Conservation (phyloP, 1,284 basidiomycete genomes). For the Tilletia setariae region DNA sequence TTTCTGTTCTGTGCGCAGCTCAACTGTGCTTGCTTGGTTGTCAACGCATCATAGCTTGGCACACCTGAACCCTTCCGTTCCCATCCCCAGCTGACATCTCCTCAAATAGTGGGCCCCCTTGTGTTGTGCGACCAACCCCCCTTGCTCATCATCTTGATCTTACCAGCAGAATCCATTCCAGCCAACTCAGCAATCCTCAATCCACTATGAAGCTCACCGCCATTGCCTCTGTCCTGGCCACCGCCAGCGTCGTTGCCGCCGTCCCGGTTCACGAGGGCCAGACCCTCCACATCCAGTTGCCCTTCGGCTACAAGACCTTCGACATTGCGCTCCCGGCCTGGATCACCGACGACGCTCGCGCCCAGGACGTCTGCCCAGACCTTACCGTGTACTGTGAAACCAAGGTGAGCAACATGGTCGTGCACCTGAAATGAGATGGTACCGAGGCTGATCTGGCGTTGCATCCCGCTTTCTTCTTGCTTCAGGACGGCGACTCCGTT, state of each 20-base stretch:
- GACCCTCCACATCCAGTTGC: conserved; percentile 11
- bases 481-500: conserved; percentile 26
- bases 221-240: conserved; percentile 8
- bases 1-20: too few species aligned
- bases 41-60: not conserved
- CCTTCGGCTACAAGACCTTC: conserved; percentile 16
- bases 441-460: not conserved
- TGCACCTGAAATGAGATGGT: too few species aligned
- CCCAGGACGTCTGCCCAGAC: conserved; percentile 29
- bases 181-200: not conserved
- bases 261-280: not conserved
- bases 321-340: conserved; percentile 33
- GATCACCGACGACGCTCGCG: conserved; percentile 20
- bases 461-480: not conserved
- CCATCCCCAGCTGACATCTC: too few species aligned
- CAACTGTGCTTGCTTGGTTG: not conserved
- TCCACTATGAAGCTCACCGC: not conserved
- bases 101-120: too few species aligned
- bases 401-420: conserved; percentile 16
- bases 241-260: conserved; percentile 14
- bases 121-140: not conserved
- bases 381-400: conserved; percentile 27
- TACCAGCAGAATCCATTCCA: not conserved
- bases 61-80: not conserved
- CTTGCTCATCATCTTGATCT: not conserved